Evolutionary conservation across 169 alveolate genomes (phyloP).

Genomic region (Ichthyophthirius multifiliis): DNA sequence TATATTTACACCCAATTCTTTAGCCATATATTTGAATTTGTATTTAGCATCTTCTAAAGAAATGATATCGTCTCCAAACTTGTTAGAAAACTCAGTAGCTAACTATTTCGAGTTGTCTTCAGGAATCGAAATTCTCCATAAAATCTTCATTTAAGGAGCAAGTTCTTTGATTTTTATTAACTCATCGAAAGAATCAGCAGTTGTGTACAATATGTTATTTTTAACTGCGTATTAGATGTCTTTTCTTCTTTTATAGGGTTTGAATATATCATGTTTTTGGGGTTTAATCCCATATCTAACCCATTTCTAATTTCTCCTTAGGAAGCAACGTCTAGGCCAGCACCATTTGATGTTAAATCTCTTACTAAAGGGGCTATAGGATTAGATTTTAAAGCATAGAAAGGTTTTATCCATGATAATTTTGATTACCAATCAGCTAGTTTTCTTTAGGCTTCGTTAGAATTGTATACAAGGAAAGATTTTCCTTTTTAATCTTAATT

Average conservation of each 20-base stretch:
- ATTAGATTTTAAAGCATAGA: slow-evolving; percentile 33
- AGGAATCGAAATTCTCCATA: slow-evolving; percentile 38
- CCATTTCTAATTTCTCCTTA: slow-evolving; percentile 24
- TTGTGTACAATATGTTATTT: slow-evolving; percentile 10
- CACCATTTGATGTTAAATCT: slow-evolving; percentile 28
- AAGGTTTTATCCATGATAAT: slow-evolving; percentile 27
- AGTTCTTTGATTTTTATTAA: slow-evolving; percentile 8
- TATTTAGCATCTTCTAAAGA: slow-evolving; percentile 3
- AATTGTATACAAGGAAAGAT: slow-evolving; percentile 28
- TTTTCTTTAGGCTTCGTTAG: slow-evolving; percentile 10
- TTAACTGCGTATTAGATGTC: slow-evolving; percentile 7
- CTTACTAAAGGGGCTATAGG: slow-evolving; percentile 29
- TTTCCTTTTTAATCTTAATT: slow-evolving; percentile 13
- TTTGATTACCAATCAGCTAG: background rate
- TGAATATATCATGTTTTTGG: slow-evolving; percentile 9
- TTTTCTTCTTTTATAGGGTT: slow-evolving; percentile 24
- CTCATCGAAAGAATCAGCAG: slow-evolving; percentile 37
- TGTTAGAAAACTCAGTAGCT: slow-evolving; percentile 24
- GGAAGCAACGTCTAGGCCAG: slow-evolving; percentile 36
- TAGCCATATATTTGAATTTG: slow-evolving; percentile 12
- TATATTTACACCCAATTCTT: slow-evolving; percentile 16
- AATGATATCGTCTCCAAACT: slow-evolving; percentile 34
- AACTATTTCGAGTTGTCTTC: slow-evolving; percentile 20
- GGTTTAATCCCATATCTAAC: background rate
- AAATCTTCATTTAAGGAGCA: slow-evolving; percentile 31